phyloP scores from a whole-genome alignment of 129 eudicot genomes.

The Flaveria robusta region DNA sequence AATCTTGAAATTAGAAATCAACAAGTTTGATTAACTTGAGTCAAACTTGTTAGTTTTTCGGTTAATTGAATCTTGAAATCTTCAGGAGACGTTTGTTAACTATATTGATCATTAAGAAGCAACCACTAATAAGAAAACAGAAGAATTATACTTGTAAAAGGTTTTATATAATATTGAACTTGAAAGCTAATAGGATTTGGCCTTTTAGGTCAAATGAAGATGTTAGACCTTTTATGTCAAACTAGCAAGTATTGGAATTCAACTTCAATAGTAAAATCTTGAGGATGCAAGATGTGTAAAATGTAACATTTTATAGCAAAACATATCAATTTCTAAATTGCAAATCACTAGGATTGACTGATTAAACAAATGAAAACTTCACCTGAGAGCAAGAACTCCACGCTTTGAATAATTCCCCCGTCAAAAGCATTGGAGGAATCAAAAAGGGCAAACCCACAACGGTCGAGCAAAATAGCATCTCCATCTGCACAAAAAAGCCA shows the following conservation, averaged over 20 bases:
- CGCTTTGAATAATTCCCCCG: constrained; percentile 82
- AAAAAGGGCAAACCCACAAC: constrained; percentile 90
- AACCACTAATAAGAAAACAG: neutral
- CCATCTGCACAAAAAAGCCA: constrained; percentile 59
- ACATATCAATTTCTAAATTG: neutral
- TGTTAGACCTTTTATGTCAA: neutral
- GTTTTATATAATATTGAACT: neutral
- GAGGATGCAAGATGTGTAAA: neutral
- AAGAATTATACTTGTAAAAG: neutral
- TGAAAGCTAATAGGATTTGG: neutral
- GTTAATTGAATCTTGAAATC: neutral
- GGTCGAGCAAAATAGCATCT: constrained; percentile 96
- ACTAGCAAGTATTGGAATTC: neutral
- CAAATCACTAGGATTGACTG: neutral
- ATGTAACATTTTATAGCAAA: neutral
- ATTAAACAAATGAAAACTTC: constrained; percentile 2
- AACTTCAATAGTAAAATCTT: neutral
- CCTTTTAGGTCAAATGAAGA: neutral
- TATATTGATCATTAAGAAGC: neutral
- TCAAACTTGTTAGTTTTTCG: neutral
- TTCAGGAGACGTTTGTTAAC: neutral
- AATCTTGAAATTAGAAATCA: constrained; percentile 1
- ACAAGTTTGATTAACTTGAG: neutral
- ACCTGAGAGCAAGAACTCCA: constrained; percentile 89
- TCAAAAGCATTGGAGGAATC: constrained; percentile 90